A percentile compares a stretch with the other conserved stretches of the same genome.
Evolutionary conservation across 306 rosid genomes (phyloP).

Genomic region (Gastrolobium bilobum): DNA sequence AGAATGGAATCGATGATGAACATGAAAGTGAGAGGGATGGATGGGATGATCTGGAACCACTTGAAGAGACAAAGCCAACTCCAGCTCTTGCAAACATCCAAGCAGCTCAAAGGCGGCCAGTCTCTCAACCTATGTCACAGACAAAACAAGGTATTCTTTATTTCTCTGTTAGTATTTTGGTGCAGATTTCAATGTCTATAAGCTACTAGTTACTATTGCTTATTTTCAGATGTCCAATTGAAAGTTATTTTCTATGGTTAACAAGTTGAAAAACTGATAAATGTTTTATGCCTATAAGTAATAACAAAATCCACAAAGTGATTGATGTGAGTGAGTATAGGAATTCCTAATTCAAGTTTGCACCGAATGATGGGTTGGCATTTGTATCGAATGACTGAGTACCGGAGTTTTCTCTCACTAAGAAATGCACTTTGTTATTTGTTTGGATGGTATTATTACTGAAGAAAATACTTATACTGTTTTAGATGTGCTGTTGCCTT

Average conservation of each 20-base stretch:
- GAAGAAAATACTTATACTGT: background rate
- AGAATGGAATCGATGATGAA: constrained; percentile 79
- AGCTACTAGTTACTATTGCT: constrained; percentile 15
- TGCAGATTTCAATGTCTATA: constrained; percentile 27
- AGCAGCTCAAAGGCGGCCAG: constrained; percentile 97
- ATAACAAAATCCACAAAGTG: constrained; percentile 8
- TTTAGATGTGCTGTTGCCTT: constrained; percentile 13
- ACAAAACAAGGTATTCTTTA: constrained; percentile 72
- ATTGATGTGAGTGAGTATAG: constrained; percentile 26
- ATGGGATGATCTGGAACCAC: constrained; percentile 95
- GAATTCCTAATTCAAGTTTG: constrained; percentile 36
- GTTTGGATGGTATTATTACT: background rate
- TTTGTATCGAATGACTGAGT: background rate
- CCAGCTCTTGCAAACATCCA: constrained; percentile 86
- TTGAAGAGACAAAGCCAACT: constrained; percentile 77
- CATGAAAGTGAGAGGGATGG: constrained; percentile 87
- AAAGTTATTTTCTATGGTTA: constrained; percentile 16
- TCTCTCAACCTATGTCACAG: constrained; percentile 69
- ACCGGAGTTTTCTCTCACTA: background rate
- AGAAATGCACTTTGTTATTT: constrained; percentile 31
- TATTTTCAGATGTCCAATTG: constrained; percentile 15
- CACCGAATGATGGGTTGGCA: background rate
- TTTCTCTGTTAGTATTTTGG: constrained; percentile 36
- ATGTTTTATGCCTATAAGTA: background rate
- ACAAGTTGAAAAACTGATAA: background rate